Conservation (phyloP, 768 basidiomycete genomes). For the Boletus subcaerulescens region DNA sequence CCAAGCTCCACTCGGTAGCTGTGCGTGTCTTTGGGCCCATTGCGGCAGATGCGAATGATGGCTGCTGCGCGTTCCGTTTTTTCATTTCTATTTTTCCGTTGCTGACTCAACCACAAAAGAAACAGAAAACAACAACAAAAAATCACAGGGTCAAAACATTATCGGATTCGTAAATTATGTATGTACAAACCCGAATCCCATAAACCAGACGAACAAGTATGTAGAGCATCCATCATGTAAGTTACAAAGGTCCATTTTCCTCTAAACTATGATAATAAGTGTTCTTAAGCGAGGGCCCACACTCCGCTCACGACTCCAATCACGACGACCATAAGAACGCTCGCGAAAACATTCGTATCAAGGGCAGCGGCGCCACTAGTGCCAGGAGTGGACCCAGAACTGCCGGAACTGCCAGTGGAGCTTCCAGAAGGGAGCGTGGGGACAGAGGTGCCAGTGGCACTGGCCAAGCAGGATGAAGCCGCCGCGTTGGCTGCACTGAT, state of each 20-base stretch:
- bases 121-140: neutral
- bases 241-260: too few species aligned
- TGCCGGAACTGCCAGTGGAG: slow-evolving; percentile 17
- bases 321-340: slow-evolving; percentile 35
- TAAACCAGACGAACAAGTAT: too few species aligned
- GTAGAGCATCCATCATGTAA: too few species aligned
- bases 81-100: neutral
- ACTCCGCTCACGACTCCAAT: slow-evolving; percentile 41
- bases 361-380: slow-evolving; percentile 22
- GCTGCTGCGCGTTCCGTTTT: neutral
- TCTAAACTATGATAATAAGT: too few species aligned
- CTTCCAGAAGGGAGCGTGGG: slow-evolving; percentile 47
- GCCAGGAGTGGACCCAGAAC: slow-evolving; percentile 24
- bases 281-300: slow-evolving; percentile 38
- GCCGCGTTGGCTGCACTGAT: slow-evolving; percentile 50
- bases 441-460: slow-evolving; percentile 58
- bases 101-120: neutral
- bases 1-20: slow-evolving; percentile 43
- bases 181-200: too few species aligned
- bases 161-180: too few species aligned
- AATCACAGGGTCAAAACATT: too few species aligned
- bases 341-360: slow-evolving; percentile 36
- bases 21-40: slow-evolving; percentile 25
- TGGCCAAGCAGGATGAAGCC: slow-evolving; percentile 65
- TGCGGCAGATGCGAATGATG: slow-evolving; percentile 1